Conservation (phyloP, 169 alveolate species). For the Perkinsus olseni region DNA sequence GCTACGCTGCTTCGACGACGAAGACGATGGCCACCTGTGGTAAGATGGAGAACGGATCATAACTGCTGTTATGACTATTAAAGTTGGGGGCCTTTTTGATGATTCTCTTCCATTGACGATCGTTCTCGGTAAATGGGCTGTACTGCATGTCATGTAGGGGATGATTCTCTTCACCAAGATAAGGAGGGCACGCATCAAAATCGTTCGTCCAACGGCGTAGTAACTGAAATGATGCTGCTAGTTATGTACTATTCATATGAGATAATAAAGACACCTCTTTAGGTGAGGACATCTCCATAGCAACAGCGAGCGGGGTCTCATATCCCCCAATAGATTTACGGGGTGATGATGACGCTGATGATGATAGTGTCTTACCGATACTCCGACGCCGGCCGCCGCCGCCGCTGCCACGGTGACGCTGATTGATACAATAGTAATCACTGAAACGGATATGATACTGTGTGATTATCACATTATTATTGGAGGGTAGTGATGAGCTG, state of each 20-base stretch:
- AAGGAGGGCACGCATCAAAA: not conserved
- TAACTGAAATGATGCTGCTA: no score
- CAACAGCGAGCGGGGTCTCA: no score
- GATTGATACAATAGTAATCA: no score
- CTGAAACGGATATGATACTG: no score
- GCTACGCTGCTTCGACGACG: not conserved
- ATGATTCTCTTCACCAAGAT: not conserved
- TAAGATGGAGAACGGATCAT: not conserved
- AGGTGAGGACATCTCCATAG: not conserved
- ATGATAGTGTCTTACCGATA: not conserved
- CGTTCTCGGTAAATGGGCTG: not conserved
- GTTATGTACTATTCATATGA: no score
- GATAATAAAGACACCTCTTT: not conserved
- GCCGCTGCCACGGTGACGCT: not conserved
- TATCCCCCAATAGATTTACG: not conserved
- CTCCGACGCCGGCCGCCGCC: no score
- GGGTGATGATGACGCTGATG: no score
- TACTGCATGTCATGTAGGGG: not conserved
- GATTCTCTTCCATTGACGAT: not conserved
- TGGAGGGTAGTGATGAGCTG: no score
- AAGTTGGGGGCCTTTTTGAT: not conserved
- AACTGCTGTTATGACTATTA: not conserved
- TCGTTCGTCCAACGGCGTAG: not conserved
- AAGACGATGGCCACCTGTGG: no score
- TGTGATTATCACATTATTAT: not conserved